Conservation (phyloP, 2,329 filamentous ascomycete species). For the Coccinonectria pachysandricola region DNA sequence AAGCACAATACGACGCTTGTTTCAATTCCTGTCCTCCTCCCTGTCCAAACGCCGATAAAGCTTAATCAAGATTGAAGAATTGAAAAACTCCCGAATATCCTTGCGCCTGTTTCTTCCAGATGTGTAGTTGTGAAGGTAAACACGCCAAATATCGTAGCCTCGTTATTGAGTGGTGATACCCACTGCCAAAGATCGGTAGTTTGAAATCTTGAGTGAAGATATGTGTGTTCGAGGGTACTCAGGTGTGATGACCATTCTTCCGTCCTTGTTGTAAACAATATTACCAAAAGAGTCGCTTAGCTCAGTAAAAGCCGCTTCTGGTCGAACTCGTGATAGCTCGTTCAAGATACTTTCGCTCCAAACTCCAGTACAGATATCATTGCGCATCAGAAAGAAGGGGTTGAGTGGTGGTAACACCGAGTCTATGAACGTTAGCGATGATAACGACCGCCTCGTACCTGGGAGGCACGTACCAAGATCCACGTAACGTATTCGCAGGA, state of each 20-base stretch:
- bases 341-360: constrained; percentile 61
- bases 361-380: constrained; percentile 54
- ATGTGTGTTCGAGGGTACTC: constrained; percentile 43
- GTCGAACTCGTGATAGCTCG: constrained; percentile 48
- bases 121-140: too few relatives aligned
- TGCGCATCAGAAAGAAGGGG: constrained; percentile 57
- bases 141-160: too few relatives aligned
- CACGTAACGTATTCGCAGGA: constrained; percentile 63
- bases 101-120: too few relatives aligned
- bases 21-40: too few relatives aligned
- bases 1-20: too few relatives aligned
- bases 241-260: constrained; percentile 44
- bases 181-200: constrained; percentile 42
- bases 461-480: constrained; percentile 54
- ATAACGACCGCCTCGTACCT: too few relatives aligned
- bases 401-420: constrained; percentile 61
- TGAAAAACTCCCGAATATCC: too few relatives aligned
- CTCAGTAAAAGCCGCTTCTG: constrained; percentile 48
- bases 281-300: constrained; percentile 55
- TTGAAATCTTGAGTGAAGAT: constrained; percentile 45
- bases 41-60: too few relatives aligned
- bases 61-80: too few relatives aligned
- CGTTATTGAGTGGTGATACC: constrained; percentile 27
- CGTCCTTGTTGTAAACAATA: constrained; percentile 48
- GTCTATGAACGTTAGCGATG: constrained; percentile 38